phyloP scores from a whole-genome alignment of 306 rosid species.

The Echinosophora koreensis region DNA sequence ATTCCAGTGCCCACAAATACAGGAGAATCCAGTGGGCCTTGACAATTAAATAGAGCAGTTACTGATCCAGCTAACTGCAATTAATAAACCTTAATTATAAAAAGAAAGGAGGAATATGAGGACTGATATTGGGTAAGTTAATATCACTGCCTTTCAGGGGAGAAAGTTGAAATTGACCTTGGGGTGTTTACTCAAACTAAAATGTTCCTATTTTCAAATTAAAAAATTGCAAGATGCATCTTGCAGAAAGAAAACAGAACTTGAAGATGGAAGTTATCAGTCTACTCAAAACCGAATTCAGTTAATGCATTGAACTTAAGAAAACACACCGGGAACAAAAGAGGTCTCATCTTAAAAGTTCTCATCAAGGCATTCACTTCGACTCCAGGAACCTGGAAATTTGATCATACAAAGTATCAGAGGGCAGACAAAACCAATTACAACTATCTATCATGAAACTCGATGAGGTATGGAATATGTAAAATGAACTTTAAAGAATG shows the following conservation, averaged over 20 bases:
- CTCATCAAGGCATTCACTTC: constrained; percentile 94
- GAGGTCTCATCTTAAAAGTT: constrained; percentile 91
- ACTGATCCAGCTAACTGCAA: constrained; percentile 95
- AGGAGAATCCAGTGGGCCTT: constrained; percentile 93
- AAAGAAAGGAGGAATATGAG: constrained; percentile 42
- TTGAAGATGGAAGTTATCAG: constrained; percentile 25
- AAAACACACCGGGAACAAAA: constrained; percentile 80
- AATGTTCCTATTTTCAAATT: constrained; percentile 17
- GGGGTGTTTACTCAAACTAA: neutral
- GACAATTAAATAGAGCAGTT: constrained; percentile 95
- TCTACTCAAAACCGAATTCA: constrained; percentile 21
- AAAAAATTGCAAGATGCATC: constrained; percentile 25
- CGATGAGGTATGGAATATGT: neutral
- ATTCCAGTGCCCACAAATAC: constrained; percentile 95
- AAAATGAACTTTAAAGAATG: neutral
- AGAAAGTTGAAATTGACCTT: constrained; percentile 20
- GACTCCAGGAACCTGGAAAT: constrained; percentile 83
- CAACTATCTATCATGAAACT: constrained; percentile 20
- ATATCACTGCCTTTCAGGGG: constrained; percentile 5
- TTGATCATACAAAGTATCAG: constrained; percentile 45
- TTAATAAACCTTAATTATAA: constrained; percentile 39
- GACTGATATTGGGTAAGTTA: constrained; percentile 17
- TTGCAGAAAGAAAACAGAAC: constrained; percentile 6
- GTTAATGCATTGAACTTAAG: constrained; percentile 26
- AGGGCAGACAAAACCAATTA: constrained; percentile 29